phyloP scores from a whole-genome alignment of 75 land plant species.

The Gnetum montanum region DNA sequence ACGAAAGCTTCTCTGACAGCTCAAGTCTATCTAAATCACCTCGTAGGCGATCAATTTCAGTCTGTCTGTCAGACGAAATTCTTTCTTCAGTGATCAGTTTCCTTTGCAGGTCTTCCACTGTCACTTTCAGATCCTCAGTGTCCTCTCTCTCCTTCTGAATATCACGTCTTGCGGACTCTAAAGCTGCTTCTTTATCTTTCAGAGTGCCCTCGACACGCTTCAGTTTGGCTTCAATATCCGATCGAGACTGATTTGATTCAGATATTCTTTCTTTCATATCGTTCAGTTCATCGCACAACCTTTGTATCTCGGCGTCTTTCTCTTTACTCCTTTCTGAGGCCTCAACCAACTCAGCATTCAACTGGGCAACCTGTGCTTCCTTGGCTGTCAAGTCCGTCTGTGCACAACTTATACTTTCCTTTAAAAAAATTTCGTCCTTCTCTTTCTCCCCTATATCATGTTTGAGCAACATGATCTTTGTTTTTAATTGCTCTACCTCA shows the following conservation, averaged over 20 bases:
- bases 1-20: neutral
- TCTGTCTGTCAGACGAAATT: neutral
- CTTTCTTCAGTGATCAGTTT: neutral
- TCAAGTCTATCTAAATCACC: neutral
- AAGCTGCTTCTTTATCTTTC: neutral
- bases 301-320: slow-evolving; percentile 2
- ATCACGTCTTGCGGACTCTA: neutral
- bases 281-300: neutral
- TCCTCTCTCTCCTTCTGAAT: neutral
- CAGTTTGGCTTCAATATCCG: slow-evolving; percentile 3
- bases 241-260: neutral
- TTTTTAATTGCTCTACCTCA: neutral
- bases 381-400: neutral
- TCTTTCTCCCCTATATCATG: slow-evolving; percentile 2
- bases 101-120: neutral
- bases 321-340: neutral
- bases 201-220: neutral
- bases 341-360: neutral
- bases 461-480: neutral
- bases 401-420: neutral
- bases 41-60: neutral
- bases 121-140: neutral
- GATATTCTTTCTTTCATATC: neutral
- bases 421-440: neutral
- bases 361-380: neutral